A percentile compares a stretch with the other conserved stretches of the same genome.
phyloP scores from a whole-genome alignment of 805 yeast genomes.

The Metschnikowia bowlesiae region DNA sequence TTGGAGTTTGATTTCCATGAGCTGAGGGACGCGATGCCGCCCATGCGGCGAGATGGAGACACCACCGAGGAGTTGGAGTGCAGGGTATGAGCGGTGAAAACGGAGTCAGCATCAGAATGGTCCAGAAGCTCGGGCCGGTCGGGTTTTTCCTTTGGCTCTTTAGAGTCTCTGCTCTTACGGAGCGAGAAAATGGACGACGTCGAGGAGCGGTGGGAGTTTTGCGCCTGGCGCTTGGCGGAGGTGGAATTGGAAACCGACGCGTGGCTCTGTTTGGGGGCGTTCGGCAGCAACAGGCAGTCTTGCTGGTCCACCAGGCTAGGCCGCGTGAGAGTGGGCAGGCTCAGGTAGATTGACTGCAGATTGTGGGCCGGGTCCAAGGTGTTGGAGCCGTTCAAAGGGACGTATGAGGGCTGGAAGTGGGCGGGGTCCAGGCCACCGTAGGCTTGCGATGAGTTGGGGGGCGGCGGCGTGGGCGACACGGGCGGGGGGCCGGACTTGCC shows the following conservation, averaged over 20 bases:
- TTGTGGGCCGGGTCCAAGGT: conserved; percentile 15
- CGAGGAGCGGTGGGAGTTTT: conserved; percentile 23
- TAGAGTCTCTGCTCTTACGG: conserved; percentile 23
- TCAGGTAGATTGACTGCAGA: conserved; percentile 1
- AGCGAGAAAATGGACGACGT: conserved; percentile 36
- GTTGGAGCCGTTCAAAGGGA: background rate
- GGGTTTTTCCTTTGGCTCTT: background rate
- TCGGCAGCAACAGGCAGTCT: background rate
- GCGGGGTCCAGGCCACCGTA: background rate
- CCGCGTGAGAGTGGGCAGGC: conserved; percentile 3
- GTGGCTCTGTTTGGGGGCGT: background rate
- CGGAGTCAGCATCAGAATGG: conserved; percentile 31
- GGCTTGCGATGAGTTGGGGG: conserved; percentile 19
- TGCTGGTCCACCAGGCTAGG: background rate
- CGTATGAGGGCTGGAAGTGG: conserved; percentile 6
- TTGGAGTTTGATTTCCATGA: conserved; percentile 6
- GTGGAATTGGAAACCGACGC: background rate
- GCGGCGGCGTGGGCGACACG: conserved; percentile 15
- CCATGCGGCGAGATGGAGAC: conserved; percentile 8
- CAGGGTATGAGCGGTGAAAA: conserved; percentile 11
- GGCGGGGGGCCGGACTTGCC: conserved; percentile 24
- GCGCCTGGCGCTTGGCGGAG: background rate
- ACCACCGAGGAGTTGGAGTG: background rate
- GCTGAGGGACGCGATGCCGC: conserved; percentile 6
- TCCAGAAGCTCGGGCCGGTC: conserved; percentile 20